phyloP scores from a whole-genome alignment of 108 stramenopile species.

The Nitzschia sp. region DNA sequence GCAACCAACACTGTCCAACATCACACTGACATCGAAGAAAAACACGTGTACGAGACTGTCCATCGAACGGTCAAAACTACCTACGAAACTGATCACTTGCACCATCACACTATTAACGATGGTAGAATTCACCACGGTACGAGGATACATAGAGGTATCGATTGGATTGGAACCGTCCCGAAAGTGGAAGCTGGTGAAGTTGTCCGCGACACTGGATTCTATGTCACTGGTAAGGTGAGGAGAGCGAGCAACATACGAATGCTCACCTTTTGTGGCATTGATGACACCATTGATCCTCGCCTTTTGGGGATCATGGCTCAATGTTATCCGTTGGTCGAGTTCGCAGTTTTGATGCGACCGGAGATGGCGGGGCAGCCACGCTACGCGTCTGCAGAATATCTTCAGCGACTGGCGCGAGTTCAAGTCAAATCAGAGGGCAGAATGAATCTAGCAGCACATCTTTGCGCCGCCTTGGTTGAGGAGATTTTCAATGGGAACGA shows the following conservation, averaged over 20 bases:
- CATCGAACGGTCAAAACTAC: slow-evolving; percentile 8
- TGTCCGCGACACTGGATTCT: not conserved
- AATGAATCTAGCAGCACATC: slow-evolving; percentile 82
- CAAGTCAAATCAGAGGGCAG: not conserved
- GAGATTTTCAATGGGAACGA: slow-evolving; percentile 69
- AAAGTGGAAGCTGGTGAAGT: not conserved
- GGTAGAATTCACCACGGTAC: not conserved
- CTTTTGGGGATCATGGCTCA: slow-evolving; percentile 52
- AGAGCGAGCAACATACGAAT: slow-evolving; percentile 35
- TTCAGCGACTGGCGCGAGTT: slow-evolving; percentile 45
- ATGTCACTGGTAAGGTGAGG: slow-evolving; percentile 3
- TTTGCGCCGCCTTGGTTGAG: slow-evolving; percentile 79
- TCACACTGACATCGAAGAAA: not conserved
- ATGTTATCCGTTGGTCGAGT: slow-evolving; percentile 77
- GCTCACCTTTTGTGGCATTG: slow-evolving; percentile 88
- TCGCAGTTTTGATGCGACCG: slow-evolving; percentile 86
- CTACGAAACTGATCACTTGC: slow-evolving; percentile 8
- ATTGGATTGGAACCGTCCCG: slow-evolving; percentile 11
- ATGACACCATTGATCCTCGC: slow-evolving; percentile 77
- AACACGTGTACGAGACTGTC: not conserved
- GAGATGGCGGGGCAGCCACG: slow-evolving; percentile 85
- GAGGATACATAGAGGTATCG: not conserved
- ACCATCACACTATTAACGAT: not conserved
- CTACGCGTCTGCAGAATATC: slow-evolving; percentile 73
- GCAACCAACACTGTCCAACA: not conserved